Conservation (phyloP, 148 eudicot genomes). For the Camellia sinensis region DNA sequence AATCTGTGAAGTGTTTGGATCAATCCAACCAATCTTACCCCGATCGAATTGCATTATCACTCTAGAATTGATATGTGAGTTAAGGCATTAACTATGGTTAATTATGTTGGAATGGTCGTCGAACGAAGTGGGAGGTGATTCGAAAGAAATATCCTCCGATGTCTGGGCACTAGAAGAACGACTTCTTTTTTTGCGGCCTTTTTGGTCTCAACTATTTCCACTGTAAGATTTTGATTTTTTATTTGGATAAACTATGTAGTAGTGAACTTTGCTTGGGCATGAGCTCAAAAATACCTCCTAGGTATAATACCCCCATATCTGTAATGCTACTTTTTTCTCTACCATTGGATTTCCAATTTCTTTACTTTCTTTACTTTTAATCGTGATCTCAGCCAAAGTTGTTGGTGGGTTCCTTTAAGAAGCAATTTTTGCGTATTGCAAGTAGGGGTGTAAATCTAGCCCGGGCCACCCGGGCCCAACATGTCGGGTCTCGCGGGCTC, state of each 20-base stretch:
- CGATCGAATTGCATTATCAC: too few species aligned
- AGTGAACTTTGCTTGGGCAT: too few species aligned
- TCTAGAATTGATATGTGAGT: neutral
- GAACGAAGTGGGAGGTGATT: neutral
- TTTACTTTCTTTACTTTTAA: neutral
- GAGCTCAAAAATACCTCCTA: too few species aligned
- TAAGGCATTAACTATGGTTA: constrained; percentile 20
- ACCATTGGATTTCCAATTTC: neutral
- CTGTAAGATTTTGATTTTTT: constrained; percentile 15
- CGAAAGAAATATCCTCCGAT: constrained; percentile 38
- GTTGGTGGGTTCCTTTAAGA: too few species aligned
- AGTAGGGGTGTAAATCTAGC: too few species aligned
- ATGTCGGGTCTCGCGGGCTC: too few species aligned
- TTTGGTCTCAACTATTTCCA: neutral
- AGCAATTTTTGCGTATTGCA: too few species aligned
- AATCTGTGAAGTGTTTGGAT: too few species aligned
- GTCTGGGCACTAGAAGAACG: constrained; percentile 42
- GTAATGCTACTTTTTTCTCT: neutral
- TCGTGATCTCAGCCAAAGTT: too few species aligned
- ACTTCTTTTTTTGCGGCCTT: constrained; percentile 55
- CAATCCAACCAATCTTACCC: too few species aligned
- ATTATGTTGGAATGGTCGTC: neutral
- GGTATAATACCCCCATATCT: neutral
- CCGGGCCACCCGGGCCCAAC: too few species aligned
- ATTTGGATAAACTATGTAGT: neutral